A percentile compares a stretch with the other conserved stretches of the same genome.
phyloP scores from a whole-genome alignment of 2,329 filamentous ascomycete genomes.

The Penicillium psychrosexuale region DNA sequence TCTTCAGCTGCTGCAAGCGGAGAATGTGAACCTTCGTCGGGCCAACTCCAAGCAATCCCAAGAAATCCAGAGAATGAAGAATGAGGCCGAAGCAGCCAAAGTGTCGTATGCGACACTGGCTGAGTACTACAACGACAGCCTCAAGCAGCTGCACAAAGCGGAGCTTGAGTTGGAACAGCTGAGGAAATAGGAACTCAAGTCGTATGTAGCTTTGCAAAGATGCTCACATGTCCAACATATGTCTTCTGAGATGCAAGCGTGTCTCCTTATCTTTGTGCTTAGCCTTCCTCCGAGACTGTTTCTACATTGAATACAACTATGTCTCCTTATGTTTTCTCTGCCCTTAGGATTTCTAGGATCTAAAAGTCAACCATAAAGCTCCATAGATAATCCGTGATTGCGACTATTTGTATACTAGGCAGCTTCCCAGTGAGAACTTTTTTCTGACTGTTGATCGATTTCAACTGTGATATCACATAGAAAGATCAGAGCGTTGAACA shows the following conservation, averaged over 20 bases:
- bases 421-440: no score
- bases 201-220: no score
- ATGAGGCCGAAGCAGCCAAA: not conserved
- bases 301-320: no score
- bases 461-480: not conserved
- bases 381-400: not conserved
- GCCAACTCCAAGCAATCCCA: not conserved
- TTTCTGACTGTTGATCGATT: no score
- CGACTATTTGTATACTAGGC: no score
- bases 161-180: not conserved
- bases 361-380: not conserved
- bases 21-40: slow-evolving; percentile 1
- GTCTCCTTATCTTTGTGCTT: no score
- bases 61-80: not conserved
- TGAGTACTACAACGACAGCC: not conserved
- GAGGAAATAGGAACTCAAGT: not conserved
- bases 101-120: not conserved
- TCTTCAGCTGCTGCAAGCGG: slow-evolving; percentile 15
- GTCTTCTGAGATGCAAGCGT: no score
- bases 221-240: no score
- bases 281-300: no score
- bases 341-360: no score
- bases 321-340: no score
- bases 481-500: not conserved
- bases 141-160: not conserved